Evolutionary conservation across 176 grass and related monocot species (phyloP).

Genomic region (Avena eriantha): DNA sequence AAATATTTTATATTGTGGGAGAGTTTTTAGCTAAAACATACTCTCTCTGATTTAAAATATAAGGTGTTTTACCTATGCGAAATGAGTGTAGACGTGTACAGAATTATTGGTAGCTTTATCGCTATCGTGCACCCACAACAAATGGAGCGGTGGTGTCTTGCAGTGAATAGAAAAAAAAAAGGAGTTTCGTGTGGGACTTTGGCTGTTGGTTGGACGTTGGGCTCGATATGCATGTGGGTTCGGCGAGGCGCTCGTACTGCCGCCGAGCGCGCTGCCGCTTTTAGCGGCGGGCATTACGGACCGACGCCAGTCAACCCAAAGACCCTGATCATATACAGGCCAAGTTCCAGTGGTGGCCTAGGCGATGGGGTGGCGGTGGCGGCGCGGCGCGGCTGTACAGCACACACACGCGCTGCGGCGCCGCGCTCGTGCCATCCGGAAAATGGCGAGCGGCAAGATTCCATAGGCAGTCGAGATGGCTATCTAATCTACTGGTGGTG

Average conservation of each 20-base stretch:
- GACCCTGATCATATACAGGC: background rate
- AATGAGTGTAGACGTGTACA: no score
- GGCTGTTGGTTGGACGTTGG: background rate
- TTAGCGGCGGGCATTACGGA: conserved; percentile 42
- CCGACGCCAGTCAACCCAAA: background rate
- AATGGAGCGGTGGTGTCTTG: background rate
- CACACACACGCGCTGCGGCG: background rate
- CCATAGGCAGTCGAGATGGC: background rate
- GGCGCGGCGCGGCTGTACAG: conserved; percentile 19
- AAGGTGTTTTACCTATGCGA: no score
- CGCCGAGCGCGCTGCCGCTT: conserved; percentile 21
- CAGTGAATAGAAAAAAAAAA: background rate
- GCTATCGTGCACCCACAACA: background rate
- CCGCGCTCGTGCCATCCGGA: background rate
- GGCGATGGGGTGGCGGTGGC: background rate
- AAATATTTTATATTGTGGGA: no score
- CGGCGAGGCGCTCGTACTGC: background rate
- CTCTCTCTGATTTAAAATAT: no score
- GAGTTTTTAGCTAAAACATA: no score
- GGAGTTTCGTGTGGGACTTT: background rate
- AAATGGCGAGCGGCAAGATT: conserved; percentile 37
- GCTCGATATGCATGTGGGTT: background rate
- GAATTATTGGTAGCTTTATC: background rate
- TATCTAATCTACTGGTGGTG: background rate
- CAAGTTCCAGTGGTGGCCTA: background rate